These are phyloP conservation scores for Talaromyces pinophilus DNA, from an alignment of 2,329 filamentous ascomycete genomes.

Conservation along the genomic window DNA sequence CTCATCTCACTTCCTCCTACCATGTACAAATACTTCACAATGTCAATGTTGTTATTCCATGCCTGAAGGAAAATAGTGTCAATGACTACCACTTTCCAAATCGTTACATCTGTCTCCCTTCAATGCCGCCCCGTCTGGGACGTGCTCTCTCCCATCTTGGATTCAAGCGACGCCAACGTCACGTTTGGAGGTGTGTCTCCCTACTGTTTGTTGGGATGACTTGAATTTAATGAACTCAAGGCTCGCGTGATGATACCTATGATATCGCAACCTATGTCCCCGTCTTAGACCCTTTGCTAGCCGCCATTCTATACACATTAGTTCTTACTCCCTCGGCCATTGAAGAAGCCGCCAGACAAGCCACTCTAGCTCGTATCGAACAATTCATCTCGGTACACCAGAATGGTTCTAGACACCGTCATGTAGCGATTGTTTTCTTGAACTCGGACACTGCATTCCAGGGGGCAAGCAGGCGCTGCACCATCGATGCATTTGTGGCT, in stretches of 20 bases:
- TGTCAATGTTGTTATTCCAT: background rate
- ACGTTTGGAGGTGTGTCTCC: constrained; percentile 28
- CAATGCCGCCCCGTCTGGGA: constrained; percentile 42
- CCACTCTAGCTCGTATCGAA: constrained; percentile 27
- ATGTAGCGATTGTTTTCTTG: constrained; percentile 29
- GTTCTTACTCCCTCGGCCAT: constrained; percentile 29
- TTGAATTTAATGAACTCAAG: constrained; percentile 18
- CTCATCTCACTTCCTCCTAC: background rate
- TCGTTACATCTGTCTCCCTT: constrained; percentile 47
- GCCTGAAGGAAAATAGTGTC: too few species aligned
- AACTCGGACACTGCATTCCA: constrained; percentile 29
- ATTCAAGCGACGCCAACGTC: constrained; percentile 13
- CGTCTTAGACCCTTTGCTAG: background rate
- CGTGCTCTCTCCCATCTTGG: constrained; percentile 29
- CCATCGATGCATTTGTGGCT: constrained; percentile 27
- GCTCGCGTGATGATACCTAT: constrained; percentile 23
- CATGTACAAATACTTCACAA: constrained; percentile 2
- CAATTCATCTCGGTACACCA: constrained; percentile 20
- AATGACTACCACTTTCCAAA: constrained; percentile 11
- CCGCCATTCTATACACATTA: constrained; percentile 26
- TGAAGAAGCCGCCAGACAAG: constrained; percentile 23
- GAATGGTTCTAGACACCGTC: constrained; percentile 3
- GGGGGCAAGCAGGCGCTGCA: constrained; percentile 27
- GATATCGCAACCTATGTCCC: constrained; percentile 28
- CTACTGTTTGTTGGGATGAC: background rate